phyloP scores from a whole-genome alignment of 768 basidiomycete species.

The Tricholoma hemisulphureum region DNA sequence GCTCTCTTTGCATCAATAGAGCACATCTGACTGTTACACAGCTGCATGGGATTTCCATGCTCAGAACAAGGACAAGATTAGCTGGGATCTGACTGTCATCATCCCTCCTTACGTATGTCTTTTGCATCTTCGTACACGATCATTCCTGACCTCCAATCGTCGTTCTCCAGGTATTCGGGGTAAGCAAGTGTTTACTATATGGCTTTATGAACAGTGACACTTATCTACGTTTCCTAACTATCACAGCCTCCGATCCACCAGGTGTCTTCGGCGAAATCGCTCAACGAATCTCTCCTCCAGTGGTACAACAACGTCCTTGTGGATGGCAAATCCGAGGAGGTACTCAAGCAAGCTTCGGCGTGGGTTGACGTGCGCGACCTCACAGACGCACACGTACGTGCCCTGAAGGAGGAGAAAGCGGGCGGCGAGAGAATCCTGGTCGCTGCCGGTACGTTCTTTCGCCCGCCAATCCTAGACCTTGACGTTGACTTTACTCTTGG shows the following conservation, averaged over 20 bases:
- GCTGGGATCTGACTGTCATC: constrained; percentile 52
- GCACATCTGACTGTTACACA: constrained; percentile 10
- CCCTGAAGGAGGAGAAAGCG: constrained; percentile 46
- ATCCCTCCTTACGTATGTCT: constrained; percentile 52
- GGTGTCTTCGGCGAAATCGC: constrained; percentile 22
- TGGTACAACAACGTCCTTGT: constrained; percentile 35
- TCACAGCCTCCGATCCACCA: constrained; percentile 39
- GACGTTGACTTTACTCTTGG: too few relatives aligned
- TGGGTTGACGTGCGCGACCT: constrained; percentile 50
- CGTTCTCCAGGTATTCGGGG: constrained; percentile 28
- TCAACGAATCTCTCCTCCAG: constrained; percentile 34
- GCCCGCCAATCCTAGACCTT: too few relatives aligned
- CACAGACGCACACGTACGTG: constrained; percentile 49
- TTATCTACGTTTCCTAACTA: background rate
- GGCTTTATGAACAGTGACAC: too few relatives aligned
- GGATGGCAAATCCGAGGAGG: constrained; percentile 14
- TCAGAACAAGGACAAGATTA: constrained; percentile 36
- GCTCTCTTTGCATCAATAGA: background rate
- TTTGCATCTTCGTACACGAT: background rate
- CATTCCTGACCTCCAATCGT: background rate
- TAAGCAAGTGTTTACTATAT: constrained; percentile 15
- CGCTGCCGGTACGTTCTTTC: constrained; percentile 28
- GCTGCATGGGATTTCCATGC: constrained; percentile 45
- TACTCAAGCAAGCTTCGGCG: constrained; percentile 19
- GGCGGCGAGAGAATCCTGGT: constrained; percentile 53